Base-by-base conservation (phyloP, 2,329 filamentous ascomycete species). In the Sporothrix brunneoviolacea region DNA sequence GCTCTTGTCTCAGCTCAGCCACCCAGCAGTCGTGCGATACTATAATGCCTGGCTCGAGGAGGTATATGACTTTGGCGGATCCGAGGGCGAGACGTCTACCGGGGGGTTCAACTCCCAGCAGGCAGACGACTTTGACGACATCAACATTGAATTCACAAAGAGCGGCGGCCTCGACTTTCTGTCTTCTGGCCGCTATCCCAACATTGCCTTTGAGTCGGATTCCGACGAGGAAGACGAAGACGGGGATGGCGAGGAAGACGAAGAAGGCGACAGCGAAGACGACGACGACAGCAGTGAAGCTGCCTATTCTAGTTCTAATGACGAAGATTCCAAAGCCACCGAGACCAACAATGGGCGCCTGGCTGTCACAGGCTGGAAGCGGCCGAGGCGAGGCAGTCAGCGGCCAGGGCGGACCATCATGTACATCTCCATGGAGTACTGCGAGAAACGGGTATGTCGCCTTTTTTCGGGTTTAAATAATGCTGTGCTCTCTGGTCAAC, bases 341-440 rank as follows among this genome's bases (percentile, higher is more conserved):
- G 51, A 43, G 50, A 57, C 45, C 36, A 62, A 56, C 19, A 48
- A 55, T 13, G 21, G 42, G 1, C 44, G 22, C 3, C 27, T 42
- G 9, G 42, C 18, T 2, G 33, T 51, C 0, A 44, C 50, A 1
- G 47, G 36, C 7, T 55, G 50, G 51, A 45, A 35, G 33, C 64
- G 60, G 35, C 51, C 49, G 10, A 58, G 60, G 1, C 50, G 58
- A n/a, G 62, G 60, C 39, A 68, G 68, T 37, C 72, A 77, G 50
- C 73, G 77, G 38, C 69, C 79, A 4, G 77, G 79, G 54, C 80
- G 79, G 47, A 91, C 86, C 0, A 84, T 91, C 7, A 75, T 98
- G 37, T 98, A 96, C 64, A 97, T 98, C 50, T 93, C 95, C 54
- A 98, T 98, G 93, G 93, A 98, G 64, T 95, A 96, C 59, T 98